Conservation (phyloP, 106 monocot species). For the Dendrobium nobile region DNA sequence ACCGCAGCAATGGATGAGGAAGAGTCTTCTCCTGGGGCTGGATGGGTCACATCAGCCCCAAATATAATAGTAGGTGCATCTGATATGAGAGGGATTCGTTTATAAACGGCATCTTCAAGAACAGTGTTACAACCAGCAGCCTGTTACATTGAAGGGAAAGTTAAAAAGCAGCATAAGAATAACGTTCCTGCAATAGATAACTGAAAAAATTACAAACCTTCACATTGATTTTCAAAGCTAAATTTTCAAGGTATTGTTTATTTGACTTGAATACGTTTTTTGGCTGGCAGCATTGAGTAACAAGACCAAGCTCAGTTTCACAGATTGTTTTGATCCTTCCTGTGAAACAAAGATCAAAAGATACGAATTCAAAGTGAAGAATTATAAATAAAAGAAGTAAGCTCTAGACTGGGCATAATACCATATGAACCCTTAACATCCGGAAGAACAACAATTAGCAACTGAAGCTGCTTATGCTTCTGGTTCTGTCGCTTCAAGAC, state of each 20-base stretch:
- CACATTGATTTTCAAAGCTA: constrained; percentile 83
- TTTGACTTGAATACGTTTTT: constrained; percentile 27
- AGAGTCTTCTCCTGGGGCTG: constrained; percentile 75
- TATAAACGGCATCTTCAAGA: constrained; percentile 36
- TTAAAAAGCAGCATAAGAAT: not conserved
- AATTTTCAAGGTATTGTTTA: constrained; percentile 70
- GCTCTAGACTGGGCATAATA: constrained; percentile 6
- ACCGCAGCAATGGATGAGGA: constrained; percentile 78
- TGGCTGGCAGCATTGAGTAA: constrained; percentile 73
- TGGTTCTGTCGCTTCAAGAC: not conserved
- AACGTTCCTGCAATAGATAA: not conserved
- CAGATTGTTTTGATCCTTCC: constrained; percentile 64
- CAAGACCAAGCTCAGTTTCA: constrained; percentile 79
- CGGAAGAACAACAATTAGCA: constrained; percentile 67
- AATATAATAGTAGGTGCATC: constrained; percentile 69
- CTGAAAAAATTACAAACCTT: constrained; percentile 35
- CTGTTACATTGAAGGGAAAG: not conserved
- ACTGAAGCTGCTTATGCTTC: constrained; percentile 27
- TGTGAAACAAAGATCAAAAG: constrained; percentile 10
- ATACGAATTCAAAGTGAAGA: not conserved
- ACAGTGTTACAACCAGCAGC: constrained; percentile 63
- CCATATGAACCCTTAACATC: constrained; percentile 59
- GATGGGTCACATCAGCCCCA: constrained; percentile 97
- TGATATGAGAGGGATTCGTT: constrained; percentile 38
- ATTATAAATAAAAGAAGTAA: not conserved